phyloP scores from a whole-genome alignment of 2,329 filamentous ascomycete genomes.

The Anthostomella pinea region DNA sequence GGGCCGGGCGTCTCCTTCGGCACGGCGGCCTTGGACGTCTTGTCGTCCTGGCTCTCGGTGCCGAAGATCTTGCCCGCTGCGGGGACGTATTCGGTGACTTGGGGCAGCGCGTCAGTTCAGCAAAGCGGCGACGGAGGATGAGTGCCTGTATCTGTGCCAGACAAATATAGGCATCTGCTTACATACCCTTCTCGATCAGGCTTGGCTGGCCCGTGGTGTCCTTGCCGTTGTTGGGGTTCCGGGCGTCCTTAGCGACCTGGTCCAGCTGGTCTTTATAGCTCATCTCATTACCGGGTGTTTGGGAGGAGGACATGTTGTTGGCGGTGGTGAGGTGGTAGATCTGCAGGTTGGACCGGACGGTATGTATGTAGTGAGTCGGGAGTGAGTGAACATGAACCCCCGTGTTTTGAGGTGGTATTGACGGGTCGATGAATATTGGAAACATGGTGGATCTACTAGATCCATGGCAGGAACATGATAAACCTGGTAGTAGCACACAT shows the following conservation, averaged over 20 bases:
- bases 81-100: slow-evolving; percentile 45
- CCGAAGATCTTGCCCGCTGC: slow-evolving; percentile 41
- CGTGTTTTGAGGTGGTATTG: no score
- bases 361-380: no score
- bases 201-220: slow-evolving; percentile 27
- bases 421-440: no score
- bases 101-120: not conserved
- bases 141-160: no score
- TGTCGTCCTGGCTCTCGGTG: slow-evolving; percentile 26
- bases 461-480: no score
- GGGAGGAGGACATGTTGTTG: slow-evolving; percentile 6
- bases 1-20: slow-evolving; percentile 29
- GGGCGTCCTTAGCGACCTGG: slow-evolving; percentile 36
- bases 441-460: no score
- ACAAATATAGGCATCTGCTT: no score
- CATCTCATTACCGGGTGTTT: slow-evolving; percentile 17
- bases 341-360: no score
- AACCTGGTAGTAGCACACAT: no score
- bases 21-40: slow-evolving; percentile 9
- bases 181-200: slow-evolving; percentile 43
- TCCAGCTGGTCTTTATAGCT: slow-evolving; percentile 46
- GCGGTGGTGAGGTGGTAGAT: no score
- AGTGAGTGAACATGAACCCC: no score
- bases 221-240: slow-evolving; percentile 23
- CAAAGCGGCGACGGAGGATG: no score